phyloP scores from a whole-genome alignment of 2,329 filamentous ascomycete species.

The Cladosporium sphaerospermum region DNA sequence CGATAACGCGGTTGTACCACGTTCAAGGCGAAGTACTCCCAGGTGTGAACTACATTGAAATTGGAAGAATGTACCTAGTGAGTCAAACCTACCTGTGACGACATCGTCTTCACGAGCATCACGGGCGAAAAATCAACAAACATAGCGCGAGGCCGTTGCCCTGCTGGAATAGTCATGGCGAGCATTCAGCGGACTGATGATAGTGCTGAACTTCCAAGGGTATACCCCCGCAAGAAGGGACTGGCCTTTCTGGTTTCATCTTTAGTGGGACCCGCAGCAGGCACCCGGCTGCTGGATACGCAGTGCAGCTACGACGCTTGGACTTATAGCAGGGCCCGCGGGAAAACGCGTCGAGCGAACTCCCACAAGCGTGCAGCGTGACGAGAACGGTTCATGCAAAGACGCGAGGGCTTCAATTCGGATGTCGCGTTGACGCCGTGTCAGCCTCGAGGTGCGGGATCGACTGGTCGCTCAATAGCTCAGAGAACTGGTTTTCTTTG shows the following conservation, averaged over 20 bases:
- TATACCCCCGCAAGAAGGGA: neutral
- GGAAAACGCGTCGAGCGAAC: neutral
- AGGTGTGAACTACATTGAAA: too few species aligned
- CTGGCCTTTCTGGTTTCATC: slow-evolving; percentile 3
- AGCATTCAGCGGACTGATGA: neutral
- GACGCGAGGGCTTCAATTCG: neutral
- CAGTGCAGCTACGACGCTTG: slow-evolving; percentile 1
- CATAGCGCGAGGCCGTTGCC: neutral
- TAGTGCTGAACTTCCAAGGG: neutral
- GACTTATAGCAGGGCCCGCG: neutral
- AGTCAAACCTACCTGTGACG: neutral
- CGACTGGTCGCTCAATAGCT: neutral
- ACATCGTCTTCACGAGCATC: neutral
- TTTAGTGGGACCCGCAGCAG: slow-evolving; percentile 3
- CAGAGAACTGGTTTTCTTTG: neutral
- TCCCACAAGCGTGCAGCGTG: neutral
- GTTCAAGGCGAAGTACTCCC: too few species aligned
- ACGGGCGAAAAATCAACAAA: neutral
- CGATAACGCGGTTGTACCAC: too few species aligned
- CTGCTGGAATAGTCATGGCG: too few species aligned
- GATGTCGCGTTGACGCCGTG: neutral
- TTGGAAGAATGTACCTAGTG: too few species aligned
- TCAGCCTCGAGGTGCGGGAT: neutral
- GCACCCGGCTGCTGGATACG: neutral
- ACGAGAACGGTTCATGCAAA: slow-evolving; percentile 7